A percentile compares a stretch with the other conserved stretches of the same genome.
Conservation (phyloP, 257 asterid genomes). For the Solanum ossicruentum region DNA sequence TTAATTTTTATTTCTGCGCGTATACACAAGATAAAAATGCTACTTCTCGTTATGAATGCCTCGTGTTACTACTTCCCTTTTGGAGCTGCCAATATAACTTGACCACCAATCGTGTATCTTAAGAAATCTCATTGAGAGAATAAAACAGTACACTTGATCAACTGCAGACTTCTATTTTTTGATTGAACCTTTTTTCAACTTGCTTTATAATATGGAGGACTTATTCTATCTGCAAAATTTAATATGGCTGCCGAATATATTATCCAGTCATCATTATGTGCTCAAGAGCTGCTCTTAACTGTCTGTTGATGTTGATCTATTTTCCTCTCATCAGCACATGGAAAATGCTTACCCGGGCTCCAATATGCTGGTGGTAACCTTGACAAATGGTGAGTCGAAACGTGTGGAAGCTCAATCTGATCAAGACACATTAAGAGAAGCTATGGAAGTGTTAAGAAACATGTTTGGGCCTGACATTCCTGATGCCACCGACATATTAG, state of each 20-base stretch:
- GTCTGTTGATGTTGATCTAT: slow-evolving; percentile 2
- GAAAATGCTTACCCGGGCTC: slow-evolving; percentile 92
- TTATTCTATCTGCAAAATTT: not conserved
- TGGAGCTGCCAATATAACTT: not conserved
- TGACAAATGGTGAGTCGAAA: slow-evolving; percentile 87
- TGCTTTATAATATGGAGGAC: not conserved
- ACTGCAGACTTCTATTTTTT: not conserved
- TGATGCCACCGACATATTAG: slow-evolving; percentile 53
- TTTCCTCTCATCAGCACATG: slow-evolving; percentile 61
- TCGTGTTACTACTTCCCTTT: not conserved
- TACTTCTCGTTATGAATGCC: not conserved
- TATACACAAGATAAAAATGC: not conserved
- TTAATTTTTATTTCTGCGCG: not conserved
- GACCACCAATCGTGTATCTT: not conserved
- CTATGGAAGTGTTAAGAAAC: slow-evolving; percentile 81
- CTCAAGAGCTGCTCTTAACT: not conserved
- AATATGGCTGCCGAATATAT: not conserved
- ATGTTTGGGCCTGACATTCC: slow-evolving; percentile 83
- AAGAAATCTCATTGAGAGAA: not conserved
- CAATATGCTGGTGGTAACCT: slow-evolving; percentile 74
- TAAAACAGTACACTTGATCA: not conserved
- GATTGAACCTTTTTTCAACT: not conserved
- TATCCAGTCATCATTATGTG: not conserved
- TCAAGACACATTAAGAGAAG: slow-evolving; percentile 60
- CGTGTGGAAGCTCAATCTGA: slow-evolving; percentile 80